A percentile compares a stretch with the other conserved stretches of the same genome.
These are phyloP conservation scores for Aspergillus proliferans DNA, from an alignment of 2,329 filamentous ascomycete genomes.

Conservation along the genomic window DNA sequence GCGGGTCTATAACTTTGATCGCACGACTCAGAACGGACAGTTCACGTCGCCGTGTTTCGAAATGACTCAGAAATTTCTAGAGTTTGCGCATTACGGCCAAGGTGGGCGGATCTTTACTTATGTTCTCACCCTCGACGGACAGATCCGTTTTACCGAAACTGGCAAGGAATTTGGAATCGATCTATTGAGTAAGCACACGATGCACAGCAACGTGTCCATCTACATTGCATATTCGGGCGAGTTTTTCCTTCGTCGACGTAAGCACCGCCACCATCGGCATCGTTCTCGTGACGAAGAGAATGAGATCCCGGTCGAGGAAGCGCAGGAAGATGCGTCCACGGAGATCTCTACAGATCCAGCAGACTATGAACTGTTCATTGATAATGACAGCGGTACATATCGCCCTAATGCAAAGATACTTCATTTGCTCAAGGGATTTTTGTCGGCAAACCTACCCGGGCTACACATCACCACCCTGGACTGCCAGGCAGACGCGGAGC, in stretches of 20 bases:
- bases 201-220: conserved; percentile 87
- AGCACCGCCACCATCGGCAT: conserved; percentile 36
- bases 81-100: conserved; percentile 78
- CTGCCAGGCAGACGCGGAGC: conserved; percentile 65
- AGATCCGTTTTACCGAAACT: conserved; percentile 88
- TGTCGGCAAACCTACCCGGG: conserved; percentile 68
- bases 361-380: conserved; percentile 80
- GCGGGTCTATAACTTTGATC: conserved; percentile 83
- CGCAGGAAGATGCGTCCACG: conserved; percentile 32
- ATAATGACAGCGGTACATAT: conserved; percentile 94
- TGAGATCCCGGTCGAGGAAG: conserved; percentile 25
- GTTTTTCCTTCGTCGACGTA: conserved; percentile 75
- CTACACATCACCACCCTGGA: conserved; percentile 68
- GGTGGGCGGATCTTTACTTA: conserved; percentile 88
- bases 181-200: conserved; percentile 87
- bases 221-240: conserved; percentile 92
- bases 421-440: conserved; percentile 62
- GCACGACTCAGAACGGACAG: conserved; percentile 63
- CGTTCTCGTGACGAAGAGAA: conserved; percentile 27
- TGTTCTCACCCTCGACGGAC: conserved; percentile 77
- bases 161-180: conserved; percentile 95
- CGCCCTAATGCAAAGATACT: conserved; percentile 74
- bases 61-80: conserved; percentile 72
- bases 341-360: conserved; percentile 48
- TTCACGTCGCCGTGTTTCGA: conserved; percentile 63